Evolutionary conservation across 2,329 filamentous ascomycete species (phyloP).

Genomic region (Epichloe sp.): DNA sequence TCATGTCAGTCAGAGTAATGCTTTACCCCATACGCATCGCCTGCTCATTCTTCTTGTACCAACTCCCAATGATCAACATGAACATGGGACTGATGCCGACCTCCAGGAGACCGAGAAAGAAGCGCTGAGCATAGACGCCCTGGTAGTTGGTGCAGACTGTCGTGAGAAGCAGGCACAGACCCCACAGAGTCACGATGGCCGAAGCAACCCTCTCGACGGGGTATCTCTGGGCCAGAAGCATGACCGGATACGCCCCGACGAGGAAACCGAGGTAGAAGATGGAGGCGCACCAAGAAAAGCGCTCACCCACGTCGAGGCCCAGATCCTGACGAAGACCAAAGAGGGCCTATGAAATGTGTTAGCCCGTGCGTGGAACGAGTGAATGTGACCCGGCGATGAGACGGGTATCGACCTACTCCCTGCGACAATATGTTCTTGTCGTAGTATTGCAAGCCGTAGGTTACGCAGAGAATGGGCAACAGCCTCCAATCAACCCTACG

Average conservation of each 20-base stretch:
- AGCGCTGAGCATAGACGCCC: constrained; percentile 25
- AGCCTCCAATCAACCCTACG: constrained; percentile 22
- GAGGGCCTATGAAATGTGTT: background rate
- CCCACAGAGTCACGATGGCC: constrained; percentile 14
- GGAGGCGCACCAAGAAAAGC: constrained; percentile 5
- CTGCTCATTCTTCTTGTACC: constrained; percentile 14
- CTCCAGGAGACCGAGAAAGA: constrained; percentile 30
- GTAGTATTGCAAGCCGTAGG: constrained; percentile 7
- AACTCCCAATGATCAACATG: constrained; percentile 4
- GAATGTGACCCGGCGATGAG: background rate
- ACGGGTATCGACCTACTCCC: constrained; percentile 3
- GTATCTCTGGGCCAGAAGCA: constrained; percentile 17
- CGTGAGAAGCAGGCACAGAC: constrained; percentile 25
- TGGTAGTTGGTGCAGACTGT: constrained; percentile 22
- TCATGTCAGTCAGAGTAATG: background rate
- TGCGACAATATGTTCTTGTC: constrained; percentile 8
- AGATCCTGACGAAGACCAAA: constrained; percentile 4
- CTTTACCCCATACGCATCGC: constrained; percentile 22
- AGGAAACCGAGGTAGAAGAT: constrained; percentile 38
- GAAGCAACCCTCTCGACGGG: constrained; percentile 17
- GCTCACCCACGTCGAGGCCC: constrained; percentile 3
- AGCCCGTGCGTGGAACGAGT: background rate
- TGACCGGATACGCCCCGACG: constrained; percentile 23
- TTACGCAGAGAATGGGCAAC: constrained; percentile 6
- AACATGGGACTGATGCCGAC: constrained; percentile 18